Base-by-base conservation (phyloP, 192 early-diverging fungal genomes). In the Backusella sp. region DNA sequence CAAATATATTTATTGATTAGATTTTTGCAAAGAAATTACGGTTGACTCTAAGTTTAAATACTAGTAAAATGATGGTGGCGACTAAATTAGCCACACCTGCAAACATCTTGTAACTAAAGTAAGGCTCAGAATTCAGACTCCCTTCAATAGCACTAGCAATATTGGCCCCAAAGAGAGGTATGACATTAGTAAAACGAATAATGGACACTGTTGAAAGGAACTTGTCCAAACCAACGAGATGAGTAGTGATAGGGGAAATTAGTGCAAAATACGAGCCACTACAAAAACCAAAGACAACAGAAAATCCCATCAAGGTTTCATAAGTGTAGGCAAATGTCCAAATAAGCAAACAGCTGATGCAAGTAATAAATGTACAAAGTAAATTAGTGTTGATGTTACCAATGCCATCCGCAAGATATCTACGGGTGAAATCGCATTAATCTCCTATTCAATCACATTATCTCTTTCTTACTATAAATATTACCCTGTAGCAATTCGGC, bases 61-160 rank as follows among this genome's bases (percentile, higher is more conserved):
- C 36, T 21, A 59, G 9, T 30, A 77, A 46, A 62, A 77, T 41
- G 15, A 70, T 4, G 4, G 69, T 69, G 17, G 44, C 67, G 11
- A 62, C 4, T 8, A 77, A 26, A 66, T 77, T 71, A 17, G 49
- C 15, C 26, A 72, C 69, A 11, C 79, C 76, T 21, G 78, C 69
- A 76, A 81, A 87, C 77, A 87, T 80, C 78, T 83, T 81, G 23
- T 85, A 72, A 41, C 77, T 74, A 56, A 84, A 80, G 7, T 46
- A 78, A 1, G 77, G 53, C 14, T 79, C 72, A 1, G 81, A 76
- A 4, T 42, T 46, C 21, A 82, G 62, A 42, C 73, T 80, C 11
- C 67, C 26, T 72, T 82, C 75, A 6, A 82, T 74, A 35, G 80
- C 80, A 56, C 73, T 68, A 19, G 80, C 76, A 30, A 82, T 82